Conservation (phyloP, 2,329 filamentous ascomycete genomes). For the Coleophoma eucalyptorum region DNA sequence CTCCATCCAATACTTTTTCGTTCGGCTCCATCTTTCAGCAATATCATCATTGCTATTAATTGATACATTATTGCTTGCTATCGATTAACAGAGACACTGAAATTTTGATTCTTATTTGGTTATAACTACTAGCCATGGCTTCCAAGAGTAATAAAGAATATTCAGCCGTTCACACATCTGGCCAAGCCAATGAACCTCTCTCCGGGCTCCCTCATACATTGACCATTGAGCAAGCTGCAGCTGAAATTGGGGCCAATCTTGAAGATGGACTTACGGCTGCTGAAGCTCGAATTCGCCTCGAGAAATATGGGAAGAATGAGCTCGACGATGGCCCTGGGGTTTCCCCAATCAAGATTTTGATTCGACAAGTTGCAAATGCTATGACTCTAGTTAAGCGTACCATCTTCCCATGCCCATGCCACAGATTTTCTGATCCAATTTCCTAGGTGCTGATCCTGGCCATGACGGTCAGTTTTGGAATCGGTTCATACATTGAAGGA, state of each 20-base stretch:
- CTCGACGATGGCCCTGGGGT: slow-evolving; percentile 58
- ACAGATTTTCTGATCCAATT: slow-evolving; percentile 24
- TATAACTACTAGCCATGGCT: too few species aligned
- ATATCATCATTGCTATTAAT: too few species aligned
- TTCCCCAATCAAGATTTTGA: slow-evolving; percentile 57
- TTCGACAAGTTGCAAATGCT: slow-evolving; percentile 64
- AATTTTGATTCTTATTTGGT: too few species aligned
- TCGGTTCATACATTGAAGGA: slow-evolving; percentile 56
- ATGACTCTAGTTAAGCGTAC: slow-evolving; percentile 54
- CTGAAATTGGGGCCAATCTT: slow-evolving; percentile 50
- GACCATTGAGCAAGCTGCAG: slow-evolving; percentile 43
- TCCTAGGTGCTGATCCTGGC: slow-evolving; percentile 47
- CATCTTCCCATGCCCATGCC: not conserved
- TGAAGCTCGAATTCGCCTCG: slow-evolving; percentile 51
- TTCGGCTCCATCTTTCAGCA: too few species aligned
- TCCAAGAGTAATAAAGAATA: too few species aligned
- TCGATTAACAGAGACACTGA: too few species aligned
- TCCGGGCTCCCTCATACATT: slow-evolving; percentile 61
- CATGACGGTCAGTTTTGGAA: slow-evolving; percentile 54
- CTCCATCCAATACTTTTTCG: too few species aligned
- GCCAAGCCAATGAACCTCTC: slow-evolving; percentile 47
- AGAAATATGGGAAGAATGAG: slow-evolving; percentile 58
- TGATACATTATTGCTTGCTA: too few species aligned
- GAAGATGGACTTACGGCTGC: slow-evolving; percentile 52
- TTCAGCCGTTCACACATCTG: slow-evolving; percentile 33